These are phyloP conservation scores for Maudiozyma turicensis DNA, from an alignment of 805 yeast species.

Conservation along the genomic window DNA sequence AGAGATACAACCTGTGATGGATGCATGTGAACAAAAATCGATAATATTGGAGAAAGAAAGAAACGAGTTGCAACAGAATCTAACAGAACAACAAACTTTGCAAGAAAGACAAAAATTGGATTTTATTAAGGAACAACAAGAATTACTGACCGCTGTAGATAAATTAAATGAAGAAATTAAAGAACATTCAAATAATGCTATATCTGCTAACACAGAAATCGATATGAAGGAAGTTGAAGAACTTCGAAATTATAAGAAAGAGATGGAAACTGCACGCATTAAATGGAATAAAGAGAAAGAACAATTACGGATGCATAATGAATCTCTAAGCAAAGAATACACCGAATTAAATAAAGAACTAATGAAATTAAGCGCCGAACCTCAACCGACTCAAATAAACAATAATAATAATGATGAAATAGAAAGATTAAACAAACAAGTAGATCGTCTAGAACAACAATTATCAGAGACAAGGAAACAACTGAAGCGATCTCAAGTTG, in stretches of 20 bases:
- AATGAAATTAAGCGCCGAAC: background rate
- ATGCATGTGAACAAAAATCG: constrained; percentile 26
- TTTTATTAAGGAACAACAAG: constrained; percentile 24
- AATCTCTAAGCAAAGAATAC: constrained; percentile 22
- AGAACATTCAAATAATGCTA: constrained; percentile 4
- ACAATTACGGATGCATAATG: constrained; percentile 22
- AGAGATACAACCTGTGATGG: constrained; percentile 26
- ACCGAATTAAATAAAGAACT: constrained; percentile 21
- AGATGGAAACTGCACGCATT: constrained; percentile 8
- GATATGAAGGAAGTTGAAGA: constrained; percentile 7
- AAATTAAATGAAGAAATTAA: constrained; percentile 27
- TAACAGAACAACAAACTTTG: constrained; percentile 19
- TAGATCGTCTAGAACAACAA: constrained; percentile 24
- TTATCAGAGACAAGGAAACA: constrained; percentile 18
- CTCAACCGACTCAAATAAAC: too few relatives aligned
- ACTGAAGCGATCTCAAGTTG: background rate
- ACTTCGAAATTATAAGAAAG: constrained; percentile 8
- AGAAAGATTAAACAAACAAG: constrained; percentile 7
- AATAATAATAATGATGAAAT: constrained; percentile 1
- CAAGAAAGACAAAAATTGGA: constrained; percentile 20
- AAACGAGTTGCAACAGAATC: constrained; percentile 14
- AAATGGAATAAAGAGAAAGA: constrained; percentile 24
- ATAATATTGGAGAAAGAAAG: constrained; percentile 23
- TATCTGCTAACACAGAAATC: background rate
- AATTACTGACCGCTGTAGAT: constrained; percentile 25